phyloP scores from a whole-genome alignment of 2,329 filamentous ascomycete genomes.

The Trichoderma sp. region DNA sequence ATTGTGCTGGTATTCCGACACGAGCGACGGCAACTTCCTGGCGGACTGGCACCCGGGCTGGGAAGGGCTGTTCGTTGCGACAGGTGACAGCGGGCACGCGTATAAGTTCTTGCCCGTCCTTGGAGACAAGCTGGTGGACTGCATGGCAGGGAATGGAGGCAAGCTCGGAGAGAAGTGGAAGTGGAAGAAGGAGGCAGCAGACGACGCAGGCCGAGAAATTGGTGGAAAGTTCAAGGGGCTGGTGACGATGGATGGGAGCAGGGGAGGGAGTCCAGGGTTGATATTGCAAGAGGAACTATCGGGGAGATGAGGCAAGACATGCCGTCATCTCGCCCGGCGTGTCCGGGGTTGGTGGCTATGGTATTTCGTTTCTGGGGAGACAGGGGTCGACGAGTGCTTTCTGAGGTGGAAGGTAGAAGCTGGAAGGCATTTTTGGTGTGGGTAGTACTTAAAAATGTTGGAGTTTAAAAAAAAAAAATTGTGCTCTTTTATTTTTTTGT shows the following conservation, averaged over 20 bases:
- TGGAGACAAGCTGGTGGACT: slow-evolving; percentile 59
- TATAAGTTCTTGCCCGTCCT: slow-evolving; percentile 69
- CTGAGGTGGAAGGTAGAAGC: neutral
- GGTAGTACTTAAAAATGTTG: neutral
- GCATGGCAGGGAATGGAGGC: slow-evolving; percentile 44
- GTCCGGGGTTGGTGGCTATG: neutral
- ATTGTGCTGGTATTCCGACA: slow-evolving; percentile 76
- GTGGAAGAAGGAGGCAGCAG: slow-evolving; percentile 57
- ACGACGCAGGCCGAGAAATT: slow-evolving; percentile 33
- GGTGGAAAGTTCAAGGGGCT: slow-evolving; percentile 39
- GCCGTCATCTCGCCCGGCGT: neutral
- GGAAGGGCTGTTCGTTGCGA: slow-evolving; percentile 57
- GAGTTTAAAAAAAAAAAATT: neutral
- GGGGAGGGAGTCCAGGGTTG: slow-evolving; percentile 47
- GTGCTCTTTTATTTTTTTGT: neutral
- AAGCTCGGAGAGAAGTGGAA: slow-evolving; percentile 58
- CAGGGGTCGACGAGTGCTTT: neutral
- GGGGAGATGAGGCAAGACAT: slow-evolving; percentile 16
- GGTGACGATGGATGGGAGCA: slow-evolving; percentile 51
- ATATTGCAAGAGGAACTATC: slow-evolving; percentile 44
- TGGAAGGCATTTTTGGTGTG: neutral
- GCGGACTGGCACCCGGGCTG: slow-evolving; percentile 65
- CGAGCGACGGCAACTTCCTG: slow-evolving; percentile 67
- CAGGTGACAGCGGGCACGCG: slow-evolving; percentile 61
- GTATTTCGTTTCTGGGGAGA: neutral